Base-by-base conservation (phyloP, 805 yeast genomes). In the Teunomyces barrocoloradensis region DNA sequence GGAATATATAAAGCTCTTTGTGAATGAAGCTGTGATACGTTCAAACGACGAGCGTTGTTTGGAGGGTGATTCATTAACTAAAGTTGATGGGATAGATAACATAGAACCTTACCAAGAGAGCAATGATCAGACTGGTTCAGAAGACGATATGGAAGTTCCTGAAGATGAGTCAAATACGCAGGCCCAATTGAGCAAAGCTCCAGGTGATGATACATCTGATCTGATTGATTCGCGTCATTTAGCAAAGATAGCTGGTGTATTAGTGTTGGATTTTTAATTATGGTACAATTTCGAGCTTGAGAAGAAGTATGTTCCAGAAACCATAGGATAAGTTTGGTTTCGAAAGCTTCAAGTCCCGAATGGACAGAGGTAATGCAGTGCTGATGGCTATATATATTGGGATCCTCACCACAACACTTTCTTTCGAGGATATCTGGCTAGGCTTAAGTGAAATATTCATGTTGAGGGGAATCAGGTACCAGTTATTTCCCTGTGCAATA, bases 11-110 rank as follows among this genome's bases (percentile, higher is more conserved):
- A 63, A 75, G 35, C 65, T 82, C 57, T 82, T 82, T 55, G 73
- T 83, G 12, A 71, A 73, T 40, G 88, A 82, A 58, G 87, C 87
- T 0, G 70, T 82, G 2, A 56, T 75, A 5, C 57, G 88, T 48
- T 75, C 87, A 7, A 80, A 82, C 52, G 83, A 80, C 48, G 80
- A 75, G 42, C 56, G 82, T 29, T 35, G 63, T 9, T 51, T 57
- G 12, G 75, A 72, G 37, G 59, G 61, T 4, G 64, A 58, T 18
- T 44, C 61, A n/a, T 42, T 51, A 33, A 45, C 51, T 12, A 56
- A 52, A 12, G 65, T 65, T 1, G 75, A 69, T 49, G 70, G 69
- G 2, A 67, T 69, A 11, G 74, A 68, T 47, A 63, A 59, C 27
- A 52, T 64, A 2, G 54, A 20, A 37, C 36, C 29, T 35, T 47